Percentiles rank a stretch among this genome's conserved stretches.
phyloP scores from a whole-genome alignment of 2,329 filamentous ascomycete genomes.

The Pseudogymnoascus sp. region DNA sequence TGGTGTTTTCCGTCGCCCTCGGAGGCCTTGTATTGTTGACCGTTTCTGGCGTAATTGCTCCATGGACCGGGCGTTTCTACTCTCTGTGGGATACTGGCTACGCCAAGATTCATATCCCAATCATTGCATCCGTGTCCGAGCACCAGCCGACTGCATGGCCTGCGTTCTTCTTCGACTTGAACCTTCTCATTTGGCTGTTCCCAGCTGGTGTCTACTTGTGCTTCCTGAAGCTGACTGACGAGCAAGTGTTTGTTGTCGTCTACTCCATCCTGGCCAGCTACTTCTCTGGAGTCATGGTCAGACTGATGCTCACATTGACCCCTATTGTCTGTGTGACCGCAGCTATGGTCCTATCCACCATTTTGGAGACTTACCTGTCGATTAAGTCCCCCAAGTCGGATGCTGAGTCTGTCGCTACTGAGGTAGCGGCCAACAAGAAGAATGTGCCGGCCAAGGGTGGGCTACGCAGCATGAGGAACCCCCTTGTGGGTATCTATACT shows the following conservation, averaged over 20 bases:
- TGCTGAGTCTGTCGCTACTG: constrained; percentile 35
- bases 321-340: constrained; percentile 93
- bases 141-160: constrained; percentile 99
- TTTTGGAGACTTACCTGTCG: constrained; percentile 79
- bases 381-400: constrained; percentile 52
- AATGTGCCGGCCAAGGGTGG: constrained; percentile 39
- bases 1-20: constrained; percentile 65
- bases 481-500: constrained; percentile 77
- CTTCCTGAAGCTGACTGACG: constrained; percentile 87
- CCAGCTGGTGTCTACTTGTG: constrained; percentile 97
- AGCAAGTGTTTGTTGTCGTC: constrained; percentile 96
- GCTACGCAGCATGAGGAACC: constrained; percentile 63
- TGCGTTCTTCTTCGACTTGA: constrained; percentile 97
- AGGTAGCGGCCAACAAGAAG: constrained; percentile 42
- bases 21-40: constrained; percentile 78
- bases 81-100: constrained; percentile 98
- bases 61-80: constrained; percentile 98
- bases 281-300: constrained; percentile 98
- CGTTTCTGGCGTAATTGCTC: constrained; percentile 83
- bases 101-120: constrained; percentile 98
- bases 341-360: constrained; percentile 77
- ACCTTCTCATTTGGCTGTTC: constrained; percentile 98
- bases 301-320: constrained; percentile 94
- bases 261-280: constrained; percentile 96
- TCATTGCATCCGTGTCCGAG: constrained; percentile 98